Percentiles rank a stretch among this genome's conserved stretches.
phyloP scores from a whole-genome alignment of 768 basidiomycete species.

The Termitomyces eurrhizus region DNA sequence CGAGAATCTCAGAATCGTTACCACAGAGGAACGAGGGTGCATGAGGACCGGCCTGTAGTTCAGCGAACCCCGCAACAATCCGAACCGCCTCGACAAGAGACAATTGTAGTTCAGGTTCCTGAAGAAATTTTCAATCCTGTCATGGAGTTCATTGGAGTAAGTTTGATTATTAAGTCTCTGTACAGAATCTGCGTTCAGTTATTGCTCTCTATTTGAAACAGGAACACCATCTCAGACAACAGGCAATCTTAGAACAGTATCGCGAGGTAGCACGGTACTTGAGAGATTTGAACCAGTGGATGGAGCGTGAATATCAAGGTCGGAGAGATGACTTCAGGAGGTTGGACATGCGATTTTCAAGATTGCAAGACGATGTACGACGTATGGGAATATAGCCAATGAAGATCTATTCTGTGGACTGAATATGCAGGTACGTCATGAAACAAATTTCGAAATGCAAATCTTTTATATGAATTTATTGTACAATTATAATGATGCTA shows the following conservation, averaged over 20 bases:
- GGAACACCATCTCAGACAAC: constrained; percentile 4
- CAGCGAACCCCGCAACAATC: not conserved
- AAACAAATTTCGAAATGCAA: too few relatives aligned
- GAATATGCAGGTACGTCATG: too few relatives aligned
- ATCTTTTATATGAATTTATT: too few relatives aligned
- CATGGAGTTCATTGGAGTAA: constrained; percentile 3
- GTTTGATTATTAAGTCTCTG: not conserved
- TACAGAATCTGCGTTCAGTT: not conserved
- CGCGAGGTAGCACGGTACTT: constrained; percentile 3
- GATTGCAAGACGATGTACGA: constrained; percentile 2
- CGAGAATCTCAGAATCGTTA: not conserved
- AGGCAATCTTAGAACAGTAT: constrained; percentile 6
- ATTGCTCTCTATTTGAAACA: not conserved
- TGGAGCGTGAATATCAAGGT: not conserved
- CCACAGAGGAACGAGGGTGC: not conserved
- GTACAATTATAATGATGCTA: too few relatives aligned
- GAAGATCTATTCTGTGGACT: not conserved
- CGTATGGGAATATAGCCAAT: not conserved
- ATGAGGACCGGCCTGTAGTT: not conserved
- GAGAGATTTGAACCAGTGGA: constrained; percentile 3
- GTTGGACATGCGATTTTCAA: not conserved
- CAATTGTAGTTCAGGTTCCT: not conserved
- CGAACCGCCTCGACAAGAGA: not conserved
- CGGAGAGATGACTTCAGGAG: not conserved
- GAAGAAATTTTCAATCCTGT: not conserved